Base-by-base conservation (phyloP, 2,329 filamentous ascomycete species). In the Cercospora zeina region DNA sequence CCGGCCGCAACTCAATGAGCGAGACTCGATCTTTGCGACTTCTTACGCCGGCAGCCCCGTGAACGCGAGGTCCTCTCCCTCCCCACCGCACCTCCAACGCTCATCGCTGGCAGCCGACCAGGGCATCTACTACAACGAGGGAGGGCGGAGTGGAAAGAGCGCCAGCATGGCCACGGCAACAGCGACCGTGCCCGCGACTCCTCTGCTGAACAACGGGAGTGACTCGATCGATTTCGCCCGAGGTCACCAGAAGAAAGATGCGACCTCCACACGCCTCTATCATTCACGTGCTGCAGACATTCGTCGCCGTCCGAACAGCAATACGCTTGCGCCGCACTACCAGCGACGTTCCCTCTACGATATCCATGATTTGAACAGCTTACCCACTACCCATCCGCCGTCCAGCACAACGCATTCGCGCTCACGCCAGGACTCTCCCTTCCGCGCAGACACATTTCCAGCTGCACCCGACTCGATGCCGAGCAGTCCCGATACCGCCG, bases 21-120 rank as follows among this genome's bases (percentile, higher is more conserved):
- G 85, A 69, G 85, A 87, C 73, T 85, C 81, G 74, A 87, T 87
- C 72, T 87, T 86, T 70, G 84, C 85, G 57, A 86, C 84, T 34
- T 83, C 84, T 67, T 87, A 87, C 72, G 75, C 82, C 1, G 77
- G 79, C 62, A 79, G 81, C 69, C 79, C 81, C 66, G 72, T 71
- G 60, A 69, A 73, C 62, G 76, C 76, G 30, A 63, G 42, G 34
- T 58, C 50, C 60, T 50, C 61, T 16, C 51, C 45, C 42, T 21
- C 34, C 5, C 45, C 58, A 54, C 34, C 24, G 51, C 58, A 53
- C 30, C 39, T 30, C 36, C 45, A 36, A 53, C 53, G 39, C 37
- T 49, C 31, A 31, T 37, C 36, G 11, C 42, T 30, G 21, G 24
- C 6, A 13, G 24, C 14, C 42, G 42, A 21, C 21, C 21, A 49